Evolutionary conservation across 768 basidiomycete genomes (phyloP), one percentile per base, ranked within the genome.

Genomic region (Tubosaeta sp.): DNA sequence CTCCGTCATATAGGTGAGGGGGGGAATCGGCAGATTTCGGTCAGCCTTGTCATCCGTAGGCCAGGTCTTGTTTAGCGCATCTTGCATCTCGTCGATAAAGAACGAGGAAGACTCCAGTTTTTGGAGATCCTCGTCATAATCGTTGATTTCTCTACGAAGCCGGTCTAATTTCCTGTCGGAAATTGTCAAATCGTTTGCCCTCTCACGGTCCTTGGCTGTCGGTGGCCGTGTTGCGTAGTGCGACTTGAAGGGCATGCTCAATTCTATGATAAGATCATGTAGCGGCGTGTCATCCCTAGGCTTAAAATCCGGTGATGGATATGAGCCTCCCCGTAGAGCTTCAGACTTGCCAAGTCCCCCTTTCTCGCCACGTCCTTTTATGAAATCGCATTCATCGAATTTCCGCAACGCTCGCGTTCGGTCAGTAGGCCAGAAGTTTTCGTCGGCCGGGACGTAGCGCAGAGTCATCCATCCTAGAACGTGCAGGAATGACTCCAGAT

Each of bases 401-500:
- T 22, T 40, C 10, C 21, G 11, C 21, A 40, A 22, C 3, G 1
- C 21, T 40, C 2, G 4, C 21, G 21, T 19, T 6, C 21, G 22
- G 3, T 40, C 3, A 3, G 4, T 19, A 9, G 19, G 19, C 6
- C 0, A 3, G 22, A 40, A 40, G 21, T 11, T 4, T 2, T 40
- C 38, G 12, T 40, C 0, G 6, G 49, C 49, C 2, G 49, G 42
- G 7, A 50, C 19, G 21, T 44, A 50, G 9, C 29, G 12, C 19
- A 50, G 4, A 3, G 21, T 43, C 0, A n/a, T 47, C 46, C 46
- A 50, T 13, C 27, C 43, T 1, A 50, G 27, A 13, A 53, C 25
- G 18, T 60, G 56, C 10, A 57, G 34, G 47, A 69, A 67, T 0
- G 70, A 71, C 44, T 71, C 63, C 11, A 71, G 41, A 39, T 71